These are phyloP conservation scores for Trametes cubensis DNA, from an alignment of 768 basidiomycete species.

Conservation along the genomic window DNA sequence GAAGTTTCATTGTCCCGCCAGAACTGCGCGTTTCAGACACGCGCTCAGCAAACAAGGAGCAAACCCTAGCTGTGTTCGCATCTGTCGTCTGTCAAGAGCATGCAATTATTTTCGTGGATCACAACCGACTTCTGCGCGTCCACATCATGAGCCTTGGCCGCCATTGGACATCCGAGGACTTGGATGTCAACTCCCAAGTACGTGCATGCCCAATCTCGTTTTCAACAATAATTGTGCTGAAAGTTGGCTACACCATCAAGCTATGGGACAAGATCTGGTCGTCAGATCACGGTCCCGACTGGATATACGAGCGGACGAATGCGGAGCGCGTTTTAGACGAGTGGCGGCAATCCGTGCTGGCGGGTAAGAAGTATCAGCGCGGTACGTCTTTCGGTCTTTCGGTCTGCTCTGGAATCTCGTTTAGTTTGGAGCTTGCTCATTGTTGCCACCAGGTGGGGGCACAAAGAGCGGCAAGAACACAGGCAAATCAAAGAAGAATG, in stretches of 20 bases:
- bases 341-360: not conserved
- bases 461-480: not conserved
- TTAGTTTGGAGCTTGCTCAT: too few relatives aligned
- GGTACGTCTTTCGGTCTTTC: too few relatives aligned
- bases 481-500: not conserved
- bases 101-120: not conserved
- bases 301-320: not conserved
- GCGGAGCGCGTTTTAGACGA: not conserved
- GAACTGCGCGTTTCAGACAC: not conserved
- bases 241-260: not conserved
- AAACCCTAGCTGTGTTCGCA: not conserved
- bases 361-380: not conserved
- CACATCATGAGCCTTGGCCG: not conserved
- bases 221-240: too few relatives aligned
- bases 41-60: not conserved
- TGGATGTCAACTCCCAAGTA: not conserved
- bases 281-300: not conserved
- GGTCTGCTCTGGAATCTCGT: too few relatives aligned
- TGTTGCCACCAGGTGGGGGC: too few relatives aligned
- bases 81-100: not conserved
- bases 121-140: not conserved
- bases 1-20: not conserved
- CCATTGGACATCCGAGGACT: not conserved
- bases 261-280: not conserved
- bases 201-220: not conserved